phyloP scores from a whole-genome alignment of 2,329 filamentous ascomycete genomes.

The Fusarium sp. region DNA sequence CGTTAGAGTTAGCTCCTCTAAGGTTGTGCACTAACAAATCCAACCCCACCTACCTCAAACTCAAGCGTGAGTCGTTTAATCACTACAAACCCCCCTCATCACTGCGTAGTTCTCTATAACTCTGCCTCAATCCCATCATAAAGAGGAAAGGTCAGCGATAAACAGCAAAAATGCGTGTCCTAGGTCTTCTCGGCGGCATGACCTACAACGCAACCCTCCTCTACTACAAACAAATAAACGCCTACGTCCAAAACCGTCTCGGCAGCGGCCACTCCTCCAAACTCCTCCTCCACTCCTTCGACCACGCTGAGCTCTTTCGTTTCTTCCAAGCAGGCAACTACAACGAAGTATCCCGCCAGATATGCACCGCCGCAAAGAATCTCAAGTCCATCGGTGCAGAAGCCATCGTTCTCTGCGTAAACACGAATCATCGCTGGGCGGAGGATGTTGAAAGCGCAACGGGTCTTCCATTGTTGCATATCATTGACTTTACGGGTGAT shows the following conservation, averaged over 20 bases:
- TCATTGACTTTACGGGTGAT: background rate
- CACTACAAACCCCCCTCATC: background rate
- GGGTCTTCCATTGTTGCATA: background rate
- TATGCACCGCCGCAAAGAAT: background rate
- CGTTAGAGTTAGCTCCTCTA: fast-evolving
- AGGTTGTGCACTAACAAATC: background rate
- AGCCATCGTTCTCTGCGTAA: constrained; percentile 13
- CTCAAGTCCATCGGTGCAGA: constrained; percentile 9
- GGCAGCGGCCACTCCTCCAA: constrained; percentile 4
- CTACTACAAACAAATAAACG: constrained; percentile 10
- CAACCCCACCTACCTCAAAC: background rate
- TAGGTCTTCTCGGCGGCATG: constrained; percentile 4
- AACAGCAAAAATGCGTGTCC: background rate
- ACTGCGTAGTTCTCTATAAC: background rate
- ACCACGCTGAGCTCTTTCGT: background rate
- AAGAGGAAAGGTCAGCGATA: fast-evolving
- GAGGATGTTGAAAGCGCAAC: background rate
- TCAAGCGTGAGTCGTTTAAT: background rate
- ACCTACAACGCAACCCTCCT: constrained; percentile 1
- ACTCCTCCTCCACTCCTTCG: constrained; percentile 5
- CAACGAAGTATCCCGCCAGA: background rate
- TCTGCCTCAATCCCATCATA: too few relatives aligned
- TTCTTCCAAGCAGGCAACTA: constrained; percentile 1
- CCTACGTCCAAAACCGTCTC: background rate
- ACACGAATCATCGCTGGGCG: constrained; percentile 7